A percentile compares a stretch with the other conserved stretches of the same genome.
Evolutionary conservation across 768 basidiomycete species (phyloP).

Genomic region (Suillus subluteus): DNA sequence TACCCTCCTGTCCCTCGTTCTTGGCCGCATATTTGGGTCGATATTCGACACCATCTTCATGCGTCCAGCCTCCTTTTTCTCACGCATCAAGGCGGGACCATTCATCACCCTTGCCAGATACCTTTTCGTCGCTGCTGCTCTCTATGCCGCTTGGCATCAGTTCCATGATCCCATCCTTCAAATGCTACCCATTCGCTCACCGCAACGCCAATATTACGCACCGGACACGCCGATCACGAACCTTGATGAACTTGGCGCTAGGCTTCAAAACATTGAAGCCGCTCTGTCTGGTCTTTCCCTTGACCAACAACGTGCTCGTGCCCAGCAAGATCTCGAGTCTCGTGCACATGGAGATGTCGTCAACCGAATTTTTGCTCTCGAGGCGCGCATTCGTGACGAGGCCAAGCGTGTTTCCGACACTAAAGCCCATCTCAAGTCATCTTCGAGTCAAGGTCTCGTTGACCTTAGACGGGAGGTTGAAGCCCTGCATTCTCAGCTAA

Average conservation of each 20-base stretch:
- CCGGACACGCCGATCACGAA: slow-evolving; percentile 67
- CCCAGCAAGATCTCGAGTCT: slow-evolving; percentile 55
- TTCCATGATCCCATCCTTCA: slow-evolving; percentile 41
- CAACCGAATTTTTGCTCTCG: slow-evolving; percentile 58
- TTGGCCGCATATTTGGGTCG: slow-evolving; percentile 54
- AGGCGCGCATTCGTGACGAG: slow-evolving; percentile 52
- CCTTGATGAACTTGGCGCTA: slow-evolving; percentile 63
- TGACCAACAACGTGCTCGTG: slow-evolving; percentile 54
- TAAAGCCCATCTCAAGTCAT: slow-evolving; percentile 50
- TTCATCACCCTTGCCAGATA: slow-evolving; percentile 43
- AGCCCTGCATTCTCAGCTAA: slow-evolving; percentile 47
- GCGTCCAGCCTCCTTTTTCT: slow-evolving; percentile 49
- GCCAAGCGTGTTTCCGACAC: slow-evolving; percentile 54
- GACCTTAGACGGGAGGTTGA: slow-evolving; percentile 61
- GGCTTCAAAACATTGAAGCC: slow-evolving; percentile 65
- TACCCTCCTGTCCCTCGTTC: slow-evolving; percentile 42
- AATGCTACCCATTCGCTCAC: slow-evolving; percentile 37
- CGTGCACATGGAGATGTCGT: slow-evolving; percentile 55
- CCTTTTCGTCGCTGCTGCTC: slow-evolving; percentile 42
- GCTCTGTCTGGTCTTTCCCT: slow-evolving; percentile 61
- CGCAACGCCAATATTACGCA: slow-evolving; percentile 46
- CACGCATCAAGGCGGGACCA: slow-evolving; percentile 36
- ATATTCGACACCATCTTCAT: slow-evolving; percentile 50
- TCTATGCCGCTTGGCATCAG: slow-evolving; percentile 49
- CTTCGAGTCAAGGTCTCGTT: slow-evolving; percentile 48